phyloP scores from a whole-genome alignment of 2,329 filamentous ascomycete species.

The Microcyclospora tardicrescens region DNA sequence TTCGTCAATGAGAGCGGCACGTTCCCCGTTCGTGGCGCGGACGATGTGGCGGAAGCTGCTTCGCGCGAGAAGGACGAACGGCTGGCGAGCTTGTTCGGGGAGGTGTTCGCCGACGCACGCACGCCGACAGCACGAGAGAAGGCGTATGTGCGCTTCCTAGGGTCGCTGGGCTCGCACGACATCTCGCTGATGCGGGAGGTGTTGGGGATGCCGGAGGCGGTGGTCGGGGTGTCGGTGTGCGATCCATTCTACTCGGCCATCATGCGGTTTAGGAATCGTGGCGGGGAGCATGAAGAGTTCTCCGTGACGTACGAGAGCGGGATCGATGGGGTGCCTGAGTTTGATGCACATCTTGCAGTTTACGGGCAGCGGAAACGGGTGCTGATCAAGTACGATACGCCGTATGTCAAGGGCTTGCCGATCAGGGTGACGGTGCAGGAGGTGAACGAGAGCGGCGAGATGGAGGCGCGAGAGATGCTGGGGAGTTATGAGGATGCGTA shows the following conservation, averaged over 20 bases:
- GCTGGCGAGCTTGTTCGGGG: conserved; percentile 1
- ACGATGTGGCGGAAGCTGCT: conserved; percentile 21
- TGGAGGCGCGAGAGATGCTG: conserved; percentile 20
- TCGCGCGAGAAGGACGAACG: conserved; percentile 7
- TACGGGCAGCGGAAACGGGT: conserved; percentile 44
- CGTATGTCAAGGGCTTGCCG: conserved; percentile 44
- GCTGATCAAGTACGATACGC: conserved; percentile 42
- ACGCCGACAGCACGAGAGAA: conserved; percentile 18
- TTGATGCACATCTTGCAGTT: conserved; percentile 41
- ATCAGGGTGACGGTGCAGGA: conserved; percentile 38
- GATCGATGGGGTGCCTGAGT: conserved; percentile 38
- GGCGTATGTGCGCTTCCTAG: conserved; percentile 30
- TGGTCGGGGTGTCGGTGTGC: conserved; percentile 33
- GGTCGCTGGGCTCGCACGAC: conserved; percentile 41
- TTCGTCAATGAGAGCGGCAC: conserved; percentile 39
- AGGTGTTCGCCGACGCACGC: conserved; percentile 5
- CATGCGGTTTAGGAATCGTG: conserved; percentile 30
- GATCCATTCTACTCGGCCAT: conserved; percentile 26
- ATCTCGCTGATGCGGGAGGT: conserved; percentile 42
- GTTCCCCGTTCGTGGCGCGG: conserved; percentile 32
- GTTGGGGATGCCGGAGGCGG: conserved; percentile 36
- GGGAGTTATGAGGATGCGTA: conserved; percentile 38
- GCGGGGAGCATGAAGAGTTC: conserved; percentile 23
- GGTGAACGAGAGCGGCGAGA: conserved; percentile 23
- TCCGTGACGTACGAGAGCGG: conserved; percentile 46